These are phyloP conservation scores for Megacollybia marginata DNA, from an alignment of 768 basidiomycete genomes.

Conservation along the genomic window DNA sequence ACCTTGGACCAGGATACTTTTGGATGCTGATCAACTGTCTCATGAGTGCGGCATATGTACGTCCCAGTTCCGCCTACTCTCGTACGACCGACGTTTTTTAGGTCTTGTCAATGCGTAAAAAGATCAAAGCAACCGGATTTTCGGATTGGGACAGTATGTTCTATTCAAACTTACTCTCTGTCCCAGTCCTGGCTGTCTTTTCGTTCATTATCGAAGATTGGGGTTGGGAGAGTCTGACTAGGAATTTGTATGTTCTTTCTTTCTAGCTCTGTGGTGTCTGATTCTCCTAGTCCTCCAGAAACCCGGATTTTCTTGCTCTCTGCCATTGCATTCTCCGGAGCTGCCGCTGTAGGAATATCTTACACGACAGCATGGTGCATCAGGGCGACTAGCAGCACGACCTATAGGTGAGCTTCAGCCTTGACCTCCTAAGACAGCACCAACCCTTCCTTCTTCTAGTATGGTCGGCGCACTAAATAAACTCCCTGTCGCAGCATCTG, in stretches of 20 bases:
- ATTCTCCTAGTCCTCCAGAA: slow-evolving; percentile 63
- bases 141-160: slow-evolving; percentile 99
- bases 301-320: slow-evolving; percentile 72
- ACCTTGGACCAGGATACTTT: slow-evolving; percentile 78
- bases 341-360: slow-evolving; percentile 94
- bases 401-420: slow-evolving; percentile 72
- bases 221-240: slow-evolving; percentile 64
- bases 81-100: slow-evolving; percentile 20
- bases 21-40: slow-evolving; percentile 97
- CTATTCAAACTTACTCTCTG: slow-evolving; percentile 94
- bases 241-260: slow-evolving; percentile 76
- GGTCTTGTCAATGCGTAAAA: slow-evolving; percentile 95
- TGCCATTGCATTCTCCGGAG: slow-evolving; percentile 95
- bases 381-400: slow-evolving; percentile 91
- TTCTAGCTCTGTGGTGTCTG: slow-evolving; percentile 2
- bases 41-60: slow-evolving; percentile 83
- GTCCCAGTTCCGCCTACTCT: slow-evolving; percentile 18
- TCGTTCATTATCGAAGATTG: slow-evolving; percentile 88
- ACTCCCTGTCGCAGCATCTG: slow-evolving; percentile 96
- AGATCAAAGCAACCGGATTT: slow-evolving; percentile 92
- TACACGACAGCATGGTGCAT: slow-evolving; percentile 99
- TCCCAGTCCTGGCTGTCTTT: slow-evolving; percentile 79
- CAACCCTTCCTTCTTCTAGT: slow-evolving; percentile 25
- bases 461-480: slow-evolving; percentile 99
- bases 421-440: slow-evolving; percentile 3